Base-by-base conservation (phyloP, 2,329 filamentous ascomycete species). In the Fusarium sp. region DNA sequence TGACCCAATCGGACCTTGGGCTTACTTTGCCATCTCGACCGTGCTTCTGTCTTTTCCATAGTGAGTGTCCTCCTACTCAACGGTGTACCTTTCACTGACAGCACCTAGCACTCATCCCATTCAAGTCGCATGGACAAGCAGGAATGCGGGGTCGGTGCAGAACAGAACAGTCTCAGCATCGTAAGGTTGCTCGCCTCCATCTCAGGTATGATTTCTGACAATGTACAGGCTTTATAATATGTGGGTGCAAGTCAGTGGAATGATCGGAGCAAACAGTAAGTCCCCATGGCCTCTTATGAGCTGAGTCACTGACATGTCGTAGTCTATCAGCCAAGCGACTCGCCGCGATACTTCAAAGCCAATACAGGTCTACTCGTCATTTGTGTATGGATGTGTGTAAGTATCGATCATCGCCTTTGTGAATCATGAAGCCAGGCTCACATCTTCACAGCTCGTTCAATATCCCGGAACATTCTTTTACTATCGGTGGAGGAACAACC, bases 131-230 rank as follows among this genome's bases (percentile, higher is more conserved):
- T 54, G 49, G 49, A 41, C 49, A 2, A 54, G 49, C 25, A 54
- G 49, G 8, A 54, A 41, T 18, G 35, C 35, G 7, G 49, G 49
- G 19, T 54, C 49, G 0, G 49, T 54, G 4, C 84, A 88, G 48
- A 90, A 88, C 38, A 81, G 89, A 37, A 88, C 88, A 5, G 87
- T 90, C 23, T 82, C 80, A 61, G 79, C 80, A 78, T 81, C 81
- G 31, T 51, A 51, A 25, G 29, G 8, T 18, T 48, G 0, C 27
- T 48, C 10, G 23, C 15, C 3, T 15, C 11, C 44, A 23, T 42
- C n/a, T 18, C 10, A 8, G 10, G 10, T 5, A 23, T 42, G 6
- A 23, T 23, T 6, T 48, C 27, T 48, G 4, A 51, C n/a, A 0
- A 11, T 25, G 3, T 11, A 11, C 25, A 51, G 48, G 67, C 78